Evolutionary conservation across 306 rosid species (phyloP), one percentile per base, ranked within the genome.

Genomic region (Cyamopsis tetragonoloba): DNA sequence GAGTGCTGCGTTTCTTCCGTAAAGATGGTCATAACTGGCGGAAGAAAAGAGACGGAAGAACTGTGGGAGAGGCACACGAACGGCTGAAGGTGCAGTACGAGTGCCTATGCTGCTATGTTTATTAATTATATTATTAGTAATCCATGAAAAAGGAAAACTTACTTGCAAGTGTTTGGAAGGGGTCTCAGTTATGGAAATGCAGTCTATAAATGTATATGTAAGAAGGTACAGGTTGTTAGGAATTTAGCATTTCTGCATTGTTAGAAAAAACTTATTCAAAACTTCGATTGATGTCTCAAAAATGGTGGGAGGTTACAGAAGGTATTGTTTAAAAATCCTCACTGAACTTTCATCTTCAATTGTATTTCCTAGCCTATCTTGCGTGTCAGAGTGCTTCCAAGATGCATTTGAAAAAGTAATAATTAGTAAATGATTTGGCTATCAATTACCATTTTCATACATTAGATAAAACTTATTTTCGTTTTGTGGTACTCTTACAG

Each of bases 51-150:
- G 96, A 95, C 64, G 97, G 97, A 78, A 83, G 92, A 81, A 83
- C 99, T 44, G 99, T 95, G 44, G 95, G 96, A 39, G 99, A 95
- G 83, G 99, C 97, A 43, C 99, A 95, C n/a, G 99, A 95, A 76
- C 88, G 95, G 28, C 96, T 95, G 70, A 95, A 95, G 99, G 99
- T 93, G 64, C 14, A 15, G 60, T 50, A 27, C 14, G 71, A 53
- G 37, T 43, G 60, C 66, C 67, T 70, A n/a, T 75, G 63, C 30
- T 35, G 31, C 68, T 68, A 15, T n/a, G 28, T 39, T 31, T 50
- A 30, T 56, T 10, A 55, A 47, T 37, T 53, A 43, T 62, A 32
- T 31, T 50, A 30, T 56, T 10, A 55, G 51, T 37, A 47, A 43
- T 62, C 37, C 46, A 10, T 43, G 18, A 26, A 27, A 51, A 53